phyloP scores from a whole-genome alignment of 495 filamentous ascomycete species.

The Aspergillus asperescens region DNA sequence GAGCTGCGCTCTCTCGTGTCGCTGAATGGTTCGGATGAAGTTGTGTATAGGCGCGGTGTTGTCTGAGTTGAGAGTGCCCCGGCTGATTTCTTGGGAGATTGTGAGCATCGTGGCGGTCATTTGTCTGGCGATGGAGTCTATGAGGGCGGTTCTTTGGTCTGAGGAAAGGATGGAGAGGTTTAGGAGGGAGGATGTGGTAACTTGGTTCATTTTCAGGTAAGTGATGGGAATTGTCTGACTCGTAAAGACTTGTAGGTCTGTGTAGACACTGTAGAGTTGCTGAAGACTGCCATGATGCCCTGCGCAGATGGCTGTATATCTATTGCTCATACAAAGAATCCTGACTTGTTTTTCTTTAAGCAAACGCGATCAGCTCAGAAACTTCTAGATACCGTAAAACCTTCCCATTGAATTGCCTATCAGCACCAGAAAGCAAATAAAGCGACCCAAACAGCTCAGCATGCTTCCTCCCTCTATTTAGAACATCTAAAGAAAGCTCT shows the following conservation, averaged over 20 bases:
- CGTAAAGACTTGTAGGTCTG: not conserved
- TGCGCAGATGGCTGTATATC: not conserved
- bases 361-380: too few relatives aligned
- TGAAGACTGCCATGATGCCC: too few relatives aligned
- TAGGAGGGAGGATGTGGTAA: constrained; percentile 8
- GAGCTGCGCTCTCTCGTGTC: constrained; percentile 8
- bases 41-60: constrained; percentile 22
- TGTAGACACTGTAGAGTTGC: too few relatives aligned
- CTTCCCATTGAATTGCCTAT: too few relatives aligned
- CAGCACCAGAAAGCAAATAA: too few relatives aligned
- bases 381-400: too few relatives aligned
- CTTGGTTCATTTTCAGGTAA: not conserved
- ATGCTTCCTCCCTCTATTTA: too few relatives aligned
- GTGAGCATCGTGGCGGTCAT: constrained; percentile 23
- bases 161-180: constrained; percentile 18
- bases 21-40: constrained; percentile 21
- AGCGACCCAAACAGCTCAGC: too few relatives aligned
- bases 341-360: too few relatives aligned
- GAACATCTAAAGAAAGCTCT: too few relatives aligned
- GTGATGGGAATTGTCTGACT: too few relatives aligned
- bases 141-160: constrained; percentile 16
- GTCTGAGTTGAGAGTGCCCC: constrained; percentile 13
- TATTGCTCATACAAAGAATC: not conserved
- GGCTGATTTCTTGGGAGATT: constrained; percentile 18
- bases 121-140: constrained; percentile 29